These are phyloP conservation scores for Ambrosiella cleistominuta DNA, from an alignment of 2,329 filamentous ascomycete genomes.

Conservation along the genomic window DNA sequence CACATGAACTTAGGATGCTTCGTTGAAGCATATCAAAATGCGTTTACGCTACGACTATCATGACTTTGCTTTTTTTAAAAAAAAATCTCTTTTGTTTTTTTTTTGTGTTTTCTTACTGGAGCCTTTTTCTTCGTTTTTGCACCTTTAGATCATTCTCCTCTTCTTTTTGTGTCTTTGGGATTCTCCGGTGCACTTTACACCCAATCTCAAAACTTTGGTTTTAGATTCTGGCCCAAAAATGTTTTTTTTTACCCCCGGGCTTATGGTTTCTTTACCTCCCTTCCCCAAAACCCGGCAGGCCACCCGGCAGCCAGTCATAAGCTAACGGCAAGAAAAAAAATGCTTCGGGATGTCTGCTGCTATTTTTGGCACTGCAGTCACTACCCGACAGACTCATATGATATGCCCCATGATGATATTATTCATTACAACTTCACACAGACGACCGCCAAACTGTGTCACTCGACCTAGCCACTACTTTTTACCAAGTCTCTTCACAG, in stretches of 20 bases:
- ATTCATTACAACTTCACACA: not conserved
- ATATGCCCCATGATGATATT: not conserved
- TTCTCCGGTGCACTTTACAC: too few species aligned
- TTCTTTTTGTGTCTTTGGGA: not conserved
- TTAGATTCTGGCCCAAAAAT: not conserved
- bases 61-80: conserved; percentile 6
- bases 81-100: conserved; percentile 1
- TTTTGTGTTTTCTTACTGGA: not conserved
- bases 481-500: not conserved
- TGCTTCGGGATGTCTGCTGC: not conserved
- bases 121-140: conserved; percentile 2
- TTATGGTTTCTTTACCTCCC: too few species aligned
- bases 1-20: not conserved
- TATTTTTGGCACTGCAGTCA: not conserved
- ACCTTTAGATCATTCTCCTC: not conserved
- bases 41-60: conserved; percentile 6
- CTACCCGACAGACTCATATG: not conserved
- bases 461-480: not conserved
- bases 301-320: not conserved
- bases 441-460: too few species aligned
- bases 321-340: not conserved
- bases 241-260: not conserved
- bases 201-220: not conserved
- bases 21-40: not conserved
- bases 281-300: not conserved